Evolutionary conservation across 108 stramenopile species (phyloP), one percentile per base, ranked within the genome.

Genomic region (Phaeodactylum tricornutum): DNA sequence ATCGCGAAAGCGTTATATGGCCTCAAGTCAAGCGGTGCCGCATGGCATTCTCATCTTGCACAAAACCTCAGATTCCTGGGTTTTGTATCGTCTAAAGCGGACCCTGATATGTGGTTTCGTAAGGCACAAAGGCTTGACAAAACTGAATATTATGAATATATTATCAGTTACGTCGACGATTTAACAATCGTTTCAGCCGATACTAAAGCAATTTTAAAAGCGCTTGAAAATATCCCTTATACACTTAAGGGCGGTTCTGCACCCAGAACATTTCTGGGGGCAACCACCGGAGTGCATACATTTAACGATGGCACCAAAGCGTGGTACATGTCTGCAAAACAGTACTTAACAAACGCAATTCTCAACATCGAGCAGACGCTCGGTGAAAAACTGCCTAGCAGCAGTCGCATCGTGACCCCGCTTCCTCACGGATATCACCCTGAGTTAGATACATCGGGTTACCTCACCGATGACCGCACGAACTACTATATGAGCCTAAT

Each of bases 1-100:
- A 43, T 66, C 8, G 54, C 43, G 4, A 53, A 58, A 25, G 71
- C 63, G 4, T 27, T 77, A 0, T 77, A 77, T 42, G 75, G 75
- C 20, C 23, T 77, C 19, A 68, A 66, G 26, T 50, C 53, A 28
- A 32, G 30, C 28, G 65, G 51, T 8, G 52, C 53, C 23, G 65
- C 59, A 3, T 60, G 52, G 52, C 27, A 50, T 16, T 2, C 49
- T 5, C 17, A 35, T 20, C 36, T 57, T 4, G 49, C 45, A 20
- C 25, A 61, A 7, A 24, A 23, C 6, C 20, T 55, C 28, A 7
- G 24, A 3, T 19, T 23, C 7, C 29, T 64, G 56, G 22, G 20
- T 26, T 63, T 55, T 29, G n/a, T 22, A 11, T 19, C 75, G 1
- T 62, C 39, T 32, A 11, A 43, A 12, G 53, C 52, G 20, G 66